phyloP scores from a whole-genome alignment of 1,139 yeast genomes.

The Saccharomycopsis hybrid region DNA sequence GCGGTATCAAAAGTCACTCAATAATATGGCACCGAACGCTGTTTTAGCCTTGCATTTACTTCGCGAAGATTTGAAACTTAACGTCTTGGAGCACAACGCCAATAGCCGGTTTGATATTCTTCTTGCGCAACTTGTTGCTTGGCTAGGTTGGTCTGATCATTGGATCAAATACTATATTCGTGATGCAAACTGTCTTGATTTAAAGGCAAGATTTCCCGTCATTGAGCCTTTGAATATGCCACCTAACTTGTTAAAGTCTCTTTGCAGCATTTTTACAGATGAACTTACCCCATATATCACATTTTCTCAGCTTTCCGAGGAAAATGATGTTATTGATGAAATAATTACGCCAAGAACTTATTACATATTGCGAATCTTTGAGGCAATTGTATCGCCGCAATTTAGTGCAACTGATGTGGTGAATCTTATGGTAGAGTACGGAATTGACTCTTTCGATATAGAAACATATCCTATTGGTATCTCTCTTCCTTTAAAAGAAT shows the following conservation, averaged over 20 bases:
- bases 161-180: constrained; percentile 57
- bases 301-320: constrained; percentile 63
- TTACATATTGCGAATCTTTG: constrained; percentile 52
- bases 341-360: constrained; percentile 59
- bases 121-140: constrained; percentile 52
- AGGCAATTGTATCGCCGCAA: constrained; percentile 49
- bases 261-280: constrained; percentile 43
- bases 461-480: constrained; percentile 75
- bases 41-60: constrained; percentile 65
- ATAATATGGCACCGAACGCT: constrained; percentile 33
- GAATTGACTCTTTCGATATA: constrained; percentile 44
- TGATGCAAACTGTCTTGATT: constrained; percentile 24
- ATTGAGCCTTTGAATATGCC: constrained; percentile 38
- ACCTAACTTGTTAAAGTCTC: constrained; percentile 50
- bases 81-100: constrained; percentile 38
- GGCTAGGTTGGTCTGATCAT: constrained; percentile 70
- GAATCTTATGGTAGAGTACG: constrained; percentile 51
- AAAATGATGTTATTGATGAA: constrained; percentile 54
- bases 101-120: constrained; percentile 42
- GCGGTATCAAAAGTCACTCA: background rate
- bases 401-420: constrained; percentile 49
- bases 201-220: constrained; percentile 25
- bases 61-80: constrained; percentile 67
- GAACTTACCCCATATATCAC: constrained; percentile 49
- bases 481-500: constrained; percentile 56